A percentile compares a stretch with the other conserved stretches of the same genome.
phyloP scores from a whole-genome alignment of 2,329 filamentous ascomycete genomes.

The Phialocephala subalpina region DNA sequence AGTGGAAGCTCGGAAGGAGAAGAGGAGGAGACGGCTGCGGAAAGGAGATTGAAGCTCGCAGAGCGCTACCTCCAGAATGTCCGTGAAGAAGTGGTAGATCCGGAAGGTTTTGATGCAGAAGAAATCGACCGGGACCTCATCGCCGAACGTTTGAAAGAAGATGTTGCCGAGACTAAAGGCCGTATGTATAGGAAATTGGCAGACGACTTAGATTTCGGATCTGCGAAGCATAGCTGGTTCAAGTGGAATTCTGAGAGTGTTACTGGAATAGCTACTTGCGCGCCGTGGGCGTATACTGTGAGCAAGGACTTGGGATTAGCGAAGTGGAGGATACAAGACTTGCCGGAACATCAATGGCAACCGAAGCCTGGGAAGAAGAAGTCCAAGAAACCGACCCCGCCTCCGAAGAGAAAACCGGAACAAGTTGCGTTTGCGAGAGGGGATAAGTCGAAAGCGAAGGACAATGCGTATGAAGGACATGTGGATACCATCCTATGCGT shows the following conservation, averaged over 20 bases:
- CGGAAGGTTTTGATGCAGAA: conserved; percentile 89
- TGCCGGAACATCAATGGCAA: conserved; percentile 66
- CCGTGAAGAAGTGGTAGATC: conserved; percentile 81
- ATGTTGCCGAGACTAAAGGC: conserved; percentile 91
- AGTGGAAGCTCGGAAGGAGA: conserved; percentile 68
- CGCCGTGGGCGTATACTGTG: conserved; percentile 86
- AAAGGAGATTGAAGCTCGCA: conserved; percentile 84
- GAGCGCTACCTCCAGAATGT: conserved; percentile 94
- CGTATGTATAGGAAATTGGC: conserved; percentile 86
- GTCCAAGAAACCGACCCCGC: conserved; percentile 64
- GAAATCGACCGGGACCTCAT: conserved; percentile 94
- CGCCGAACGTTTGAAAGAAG: conserved; percentile 87
- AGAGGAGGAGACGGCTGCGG: conserved; percentile 87
- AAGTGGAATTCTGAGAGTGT: conserved; percentile 79
- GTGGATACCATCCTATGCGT: conserved; percentile 82
- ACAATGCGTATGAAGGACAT: conserved; percentile 78
- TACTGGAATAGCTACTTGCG: conserved; percentile 80
- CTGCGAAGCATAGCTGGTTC: conserved; percentile 75
- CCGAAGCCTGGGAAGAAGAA: conserved; percentile 59
- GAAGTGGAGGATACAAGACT: conserved; percentile 86
- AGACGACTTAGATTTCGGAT: conserved; percentile 72
- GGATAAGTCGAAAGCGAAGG: conserved; percentile 64
- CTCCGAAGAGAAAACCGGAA: conserved; percentile 67
- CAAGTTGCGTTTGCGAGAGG: conserved; percentile 70
- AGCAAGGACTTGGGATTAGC: conserved; percentile 85